Base-by-base conservation (phyloP, 31 red algal species). In the Odonthalia washingtoniensis region DNA sequence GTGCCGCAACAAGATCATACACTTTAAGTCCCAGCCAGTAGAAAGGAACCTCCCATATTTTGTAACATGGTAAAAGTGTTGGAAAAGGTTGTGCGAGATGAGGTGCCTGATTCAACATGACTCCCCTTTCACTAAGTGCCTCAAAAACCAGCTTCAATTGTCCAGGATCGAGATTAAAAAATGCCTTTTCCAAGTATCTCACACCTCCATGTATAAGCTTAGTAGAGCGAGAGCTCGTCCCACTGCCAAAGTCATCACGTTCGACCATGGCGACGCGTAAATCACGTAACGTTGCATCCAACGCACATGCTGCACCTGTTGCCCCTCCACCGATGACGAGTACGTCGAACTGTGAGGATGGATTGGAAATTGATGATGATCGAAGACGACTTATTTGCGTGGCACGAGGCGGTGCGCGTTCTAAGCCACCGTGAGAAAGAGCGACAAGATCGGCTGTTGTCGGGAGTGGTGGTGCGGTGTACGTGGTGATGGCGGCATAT, bases 201-300 rank as follows among this genome's bases (percentile, higher is more conserved):
- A 98, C 87, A 61, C 97, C 97, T 36, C 97, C 97, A 61, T 96
- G 94, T 60, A 98, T 96, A 34, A 95, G 87, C 84, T 96, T 96
- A 35, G 97, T 96, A 16, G 88, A 90, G 62, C 91, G 77, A 9
- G 91, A 94, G 30, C 91, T 92, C 0, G 88, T 94, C 57, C 94
- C 94, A 21, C 86, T 92, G 24, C 93, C 97, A 79, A 98, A 98
- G 66, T 98, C 97, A 78, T 94, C 94, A 0, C 94, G 86, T 66
- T 98, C 97, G 31, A 98, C 94, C 14, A 98, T 83, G 16, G 81
- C 97, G 31, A 98, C 97, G 9, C 78, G 87, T 42, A 98, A 81
- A 60, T 89, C 97, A 46, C 97, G 80, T n/a, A 96, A 74, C 45
- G 94, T 81, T 35, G 91, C 90, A 78, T 98, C 97, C 5, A 98